Evolutionary conservation across 164 flowering plant genomes (phyloP), one percentile per base, ranked within the genome.

Genomic region (Vitis labrusca): DNA sequence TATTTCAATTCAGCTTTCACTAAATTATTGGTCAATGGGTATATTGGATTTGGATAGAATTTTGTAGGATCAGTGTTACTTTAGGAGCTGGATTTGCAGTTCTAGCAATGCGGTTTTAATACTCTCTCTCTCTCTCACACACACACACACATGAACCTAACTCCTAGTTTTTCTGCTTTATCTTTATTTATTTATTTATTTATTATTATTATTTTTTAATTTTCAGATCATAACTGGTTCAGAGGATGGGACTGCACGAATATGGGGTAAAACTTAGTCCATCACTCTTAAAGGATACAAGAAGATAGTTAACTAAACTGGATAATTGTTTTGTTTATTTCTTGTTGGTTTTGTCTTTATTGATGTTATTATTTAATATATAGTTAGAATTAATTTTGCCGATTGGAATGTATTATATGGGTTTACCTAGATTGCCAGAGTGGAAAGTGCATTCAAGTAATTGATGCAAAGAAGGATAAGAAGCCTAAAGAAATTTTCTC

Each of bases 141-240:
- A 32, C 5, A 32, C 44, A 4, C 7, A 37, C 5, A 37, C 7
- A 32, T 32, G 44, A 37, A 37, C 0, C 44, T 37, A 37, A 37
- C 44, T 37, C 0, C 44, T 37, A 3, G 7, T 37, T 3, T 37
- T 12, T 19, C 19, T 50, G 68, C 63, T 37, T 50, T 62, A 48
- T 70, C 30, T 59, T 53, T 62, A 47, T 48, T 29, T 15, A 49
- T 48, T 29, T 15, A 49, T 50, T 61, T 50, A 66, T 32, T 47
- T 58, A 14, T 60, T 23, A 5, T 29, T 23, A 65, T 49, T 74
- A 16, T 32, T 27, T 61, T 32, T 67, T 71, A 27, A 59, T 68
- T 72, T 77, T 64, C 88, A 95, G 99, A 84, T 95, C 54, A 77
- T 95, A 67, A 95, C 99, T 72, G 97, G 98, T 73, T 93, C 99